Base-by-base conservation (phyloP, 2,329 filamentous ascomycete species). In the Nemania bipapillata region DNA sequence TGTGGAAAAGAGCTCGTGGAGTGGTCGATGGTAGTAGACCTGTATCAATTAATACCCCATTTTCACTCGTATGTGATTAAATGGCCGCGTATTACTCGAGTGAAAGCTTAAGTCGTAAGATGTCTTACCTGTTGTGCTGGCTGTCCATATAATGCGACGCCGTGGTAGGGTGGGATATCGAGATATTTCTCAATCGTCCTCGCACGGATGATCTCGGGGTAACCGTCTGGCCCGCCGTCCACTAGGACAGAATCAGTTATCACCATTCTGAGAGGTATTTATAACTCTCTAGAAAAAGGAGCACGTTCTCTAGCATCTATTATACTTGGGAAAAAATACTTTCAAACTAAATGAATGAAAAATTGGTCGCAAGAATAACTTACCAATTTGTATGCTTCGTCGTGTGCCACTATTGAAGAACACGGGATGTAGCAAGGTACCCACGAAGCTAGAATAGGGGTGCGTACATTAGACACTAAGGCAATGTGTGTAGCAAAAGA, bases 141-240 rank as follows among this genome's bases (percentile, higher is more conserved):
- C 22, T 68, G 65, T 8, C 65, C 65, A 28, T 59, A 37, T 42
- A 64, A n/a, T 5, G 65, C 65, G 12, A 61, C 61, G 28, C 61
- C 61, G 28, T 47, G 37, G 28, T 65, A 57, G 8, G 66, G 66
- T 5, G 66, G 66, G 11, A 68, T 56, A 15, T 68, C 61, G 50
- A 68, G 66, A 53, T 68, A 65, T 30, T 60, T 60, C 40, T 65
- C 60, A 24, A 68, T 65, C 20, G 52, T 47, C 50, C 65, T 65
- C 50, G 49, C 15, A 15, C 66, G 66, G 24, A 61, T 52, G 56
- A 65, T 40, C n/a, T 35, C 12, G 9, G 56, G 49, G 26, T 63
- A 49, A 11, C 61, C 56, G 11, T 57, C 45, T 17, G 65, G 60
- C 3, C 55, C 65, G 9, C 37, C 22, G 2, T 68, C 61, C 17